Evolutionary conservation across 441 rosid species (phyloP).

Genomic region (Jatropha podagrica): DNA sequence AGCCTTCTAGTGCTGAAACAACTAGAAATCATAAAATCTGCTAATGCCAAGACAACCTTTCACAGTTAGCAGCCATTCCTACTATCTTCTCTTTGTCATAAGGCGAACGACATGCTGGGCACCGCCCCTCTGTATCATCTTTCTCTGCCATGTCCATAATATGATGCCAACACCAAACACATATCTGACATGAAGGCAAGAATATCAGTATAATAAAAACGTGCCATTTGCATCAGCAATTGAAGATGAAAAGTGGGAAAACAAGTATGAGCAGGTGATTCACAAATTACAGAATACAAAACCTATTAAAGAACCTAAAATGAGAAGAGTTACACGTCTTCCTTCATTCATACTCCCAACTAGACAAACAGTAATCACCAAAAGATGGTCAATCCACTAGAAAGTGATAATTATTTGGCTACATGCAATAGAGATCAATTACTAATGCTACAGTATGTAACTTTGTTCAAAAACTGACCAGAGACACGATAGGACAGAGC

Average conservation of each 20-base stretch:
- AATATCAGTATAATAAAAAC: neutral
- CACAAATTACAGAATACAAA: neutral
- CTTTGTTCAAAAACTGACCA: neutral
- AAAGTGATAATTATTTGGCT: neutral
- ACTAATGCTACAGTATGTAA: neutral
- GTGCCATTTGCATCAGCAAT: neutral
- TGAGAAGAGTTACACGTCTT: neutral
- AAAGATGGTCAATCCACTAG: neutral
- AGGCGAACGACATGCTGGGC: constrained; percentile 52
- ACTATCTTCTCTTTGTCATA: constrained; percentile 58
- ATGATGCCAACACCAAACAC: constrained; percentile 64
- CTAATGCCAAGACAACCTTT: constrained; percentile 33
- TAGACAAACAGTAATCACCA: neutral
- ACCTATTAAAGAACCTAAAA: neutral
- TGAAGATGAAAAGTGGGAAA: neutral
- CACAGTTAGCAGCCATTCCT: constrained; percentile 45
- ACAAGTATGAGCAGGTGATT: neutral
- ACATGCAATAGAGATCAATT: neutral
- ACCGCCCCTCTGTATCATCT: constrained; percentile 49
- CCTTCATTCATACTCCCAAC: neutral
- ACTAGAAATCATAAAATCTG: neutral
- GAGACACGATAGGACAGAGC: neutral
- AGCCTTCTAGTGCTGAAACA: neutral
- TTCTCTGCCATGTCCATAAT: constrained; percentile 58
- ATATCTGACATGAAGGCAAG: constrained; percentile 31